phyloP scores from a whole-genome alignment of 805 yeast species.

The Lachancea dasiensis region DNA sequence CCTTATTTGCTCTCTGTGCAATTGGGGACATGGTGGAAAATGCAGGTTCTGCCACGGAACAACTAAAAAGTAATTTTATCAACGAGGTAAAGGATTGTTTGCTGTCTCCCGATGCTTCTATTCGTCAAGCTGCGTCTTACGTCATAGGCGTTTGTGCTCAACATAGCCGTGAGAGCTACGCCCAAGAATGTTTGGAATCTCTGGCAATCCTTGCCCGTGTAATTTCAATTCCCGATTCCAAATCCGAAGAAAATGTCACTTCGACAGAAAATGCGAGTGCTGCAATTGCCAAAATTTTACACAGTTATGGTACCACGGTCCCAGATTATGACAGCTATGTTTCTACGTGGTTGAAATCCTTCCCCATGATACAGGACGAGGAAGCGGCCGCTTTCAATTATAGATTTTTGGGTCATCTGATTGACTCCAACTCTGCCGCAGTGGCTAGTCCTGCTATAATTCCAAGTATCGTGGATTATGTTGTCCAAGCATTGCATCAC shows the following conservation, averaged over 20 bases:
- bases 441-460: conserved; percentile 43
- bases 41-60: conserved; percentile 62
- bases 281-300: conserved; percentile 79
- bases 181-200: conserved; percentile 60
- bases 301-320: conserved; percentile 50
- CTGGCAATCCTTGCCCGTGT: conserved; percentile 70
- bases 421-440: conserved; percentile 58
- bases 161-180: conserved; percentile 60
- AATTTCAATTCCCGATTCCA: conserved; percentile 71
- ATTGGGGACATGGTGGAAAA: conserved; percentile 76
- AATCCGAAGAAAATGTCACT: conserved; percentile 72
- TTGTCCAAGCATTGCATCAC: conserved; percentile 68
- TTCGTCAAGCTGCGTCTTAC: conserved; percentile 84
- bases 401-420: conserved; percentile 64
- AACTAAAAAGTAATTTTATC: conserved; percentile 59
- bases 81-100: conserved; percentile 61
- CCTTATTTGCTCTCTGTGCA: conserved; percentile 72
- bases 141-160: conserved; percentile 84
- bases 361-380: conserved; percentile 79
- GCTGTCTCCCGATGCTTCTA: conserved; percentile 56
- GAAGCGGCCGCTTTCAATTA: conserved; percentile 87
- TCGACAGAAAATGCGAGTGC: conserved; percentile 85
- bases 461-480: conserved; percentile 58
- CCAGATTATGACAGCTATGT: conserved; percentile 60
- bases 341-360: conserved; percentile 69